Conservation (phyloP, 2,329 filamentous ascomycete species). For the Parastagonospora avenae region DNA sequence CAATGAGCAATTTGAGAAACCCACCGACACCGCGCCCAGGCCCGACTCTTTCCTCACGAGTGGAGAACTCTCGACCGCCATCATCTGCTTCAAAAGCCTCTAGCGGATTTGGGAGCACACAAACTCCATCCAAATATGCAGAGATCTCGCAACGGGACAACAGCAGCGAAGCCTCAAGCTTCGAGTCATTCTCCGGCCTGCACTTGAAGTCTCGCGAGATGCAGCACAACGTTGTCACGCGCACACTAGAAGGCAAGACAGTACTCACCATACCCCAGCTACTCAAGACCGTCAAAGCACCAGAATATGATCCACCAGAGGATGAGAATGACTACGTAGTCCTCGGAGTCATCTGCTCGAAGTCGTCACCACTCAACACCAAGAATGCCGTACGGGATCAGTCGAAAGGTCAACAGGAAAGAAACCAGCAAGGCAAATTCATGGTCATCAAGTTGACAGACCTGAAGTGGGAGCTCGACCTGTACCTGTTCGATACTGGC, state of each 20-base stretch:
- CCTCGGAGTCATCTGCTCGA: slow-evolving; percentile 84
- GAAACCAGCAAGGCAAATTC: slow-evolving; percentile 75
- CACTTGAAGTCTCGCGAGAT: slow-evolving; percentile 84
- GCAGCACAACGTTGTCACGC: slow-evolving; percentile 77
- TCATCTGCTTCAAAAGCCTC: slow-evolving; percentile 30
- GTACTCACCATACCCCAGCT: slow-evolving; percentile 80
- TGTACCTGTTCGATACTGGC: slow-evolving; percentile 89
- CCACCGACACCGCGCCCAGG: slow-evolving; percentile 23
- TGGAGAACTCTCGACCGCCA: slow-evolving; percentile 23
- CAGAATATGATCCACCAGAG: slow-evolving; percentile 79
- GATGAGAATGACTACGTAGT: slow-evolving; percentile 88
- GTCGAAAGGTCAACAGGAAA: slow-evolving; percentile 48
- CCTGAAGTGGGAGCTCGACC: slow-evolving; percentile 85
- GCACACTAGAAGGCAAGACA: slow-evolving; percentile 78
- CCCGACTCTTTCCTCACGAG: slow-evolving; percentile 27
- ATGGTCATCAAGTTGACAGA: slow-evolving; percentile 91
- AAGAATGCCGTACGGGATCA: slow-evolving; percentile 55
- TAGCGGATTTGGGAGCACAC: slow-evolving; percentile 19
- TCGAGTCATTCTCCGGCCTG: slow-evolving; percentile 84
- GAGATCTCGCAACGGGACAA: slow-evolving; percentile 38
- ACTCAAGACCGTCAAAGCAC: slow-evolving; percentile 78
- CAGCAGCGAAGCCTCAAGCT: slow-evolving; percentile 57
- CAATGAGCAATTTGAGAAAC: slow-evolving; percentile 19
- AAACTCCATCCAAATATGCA: slow-evolving; percentile 35
- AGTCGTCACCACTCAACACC: slow-evolving; percentile 76